Base-by-base conservation (phyloP, 2,329 filamentous ascomycete species). In the Fusarium sp. region DNA sequence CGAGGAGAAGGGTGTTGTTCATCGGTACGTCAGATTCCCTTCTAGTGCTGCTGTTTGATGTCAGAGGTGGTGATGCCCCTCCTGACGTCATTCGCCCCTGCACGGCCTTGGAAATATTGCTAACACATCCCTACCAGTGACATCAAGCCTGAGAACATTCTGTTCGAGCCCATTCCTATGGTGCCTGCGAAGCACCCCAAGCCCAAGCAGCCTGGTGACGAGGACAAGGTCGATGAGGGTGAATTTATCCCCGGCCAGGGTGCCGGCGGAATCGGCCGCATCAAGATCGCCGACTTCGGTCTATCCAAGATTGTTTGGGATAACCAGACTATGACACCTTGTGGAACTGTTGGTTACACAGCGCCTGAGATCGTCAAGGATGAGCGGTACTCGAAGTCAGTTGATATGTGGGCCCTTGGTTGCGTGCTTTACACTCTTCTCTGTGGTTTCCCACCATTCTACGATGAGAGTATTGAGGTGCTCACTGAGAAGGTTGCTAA, bases 331-430 rank as follows among this genome's bases (percentile, higher is more conserved):
- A 98, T 97, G 93, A 99, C 96, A 4, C 96, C 96, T n/a, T 99
- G 96, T 79, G 96, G 96, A 60, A 99, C 96, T 0, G 96, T 98
- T 59, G 96, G 96, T 42, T 99, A 99, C 81, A 98, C 96, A 6
- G 96, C 96, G 5, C 96, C 96, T 9, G 96, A 99, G 78, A 99
- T 99, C 67, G 96, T 99, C 78, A 98, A 98, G 82, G 96, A 99
- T 80, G 96, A 99, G 81, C 89, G 94, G 23, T 99, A 99, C 80
- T 98, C 95, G 37, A 99, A 98, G 84, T 97, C 93, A 52, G 96
- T 99, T 45, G 96, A 99, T 77, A 99, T 99, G 96, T 99, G 96
- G 96, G 96, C 96, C 5, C 82, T 99, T 33, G 96, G 96, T 15
- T 99, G 96, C 78, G 96, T 99, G 12, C 85, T 99, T 7, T 99